These are phyloP conservation scores for Halophytophthora batemanensis DNA, from an alignment of 352 stramenopile genomes.

Conservation along the genomic window DNA sequence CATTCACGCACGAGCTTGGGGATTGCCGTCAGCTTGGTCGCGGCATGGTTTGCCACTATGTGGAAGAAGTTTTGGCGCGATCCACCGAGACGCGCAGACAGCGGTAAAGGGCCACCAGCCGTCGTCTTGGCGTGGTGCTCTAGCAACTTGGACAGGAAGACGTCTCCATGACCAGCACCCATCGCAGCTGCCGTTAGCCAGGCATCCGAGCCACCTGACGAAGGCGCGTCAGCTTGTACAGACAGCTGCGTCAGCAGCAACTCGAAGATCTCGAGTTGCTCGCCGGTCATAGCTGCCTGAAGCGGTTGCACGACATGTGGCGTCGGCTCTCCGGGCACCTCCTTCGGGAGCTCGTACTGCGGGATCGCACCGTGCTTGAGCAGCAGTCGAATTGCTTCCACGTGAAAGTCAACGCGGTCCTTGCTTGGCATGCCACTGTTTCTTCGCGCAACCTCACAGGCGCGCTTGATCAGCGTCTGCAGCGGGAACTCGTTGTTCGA, in stretches of 20 bases:
- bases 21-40: slow-evolving; percentile 15
- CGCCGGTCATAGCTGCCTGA: slow-evolving; percentile 51
- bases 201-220: slow-evolving; percentile 44
- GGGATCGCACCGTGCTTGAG: slow-evolving; percentile 43
- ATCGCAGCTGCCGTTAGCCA: slow-evolving; percentile 55
- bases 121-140: slow-evolving; percentile 34
- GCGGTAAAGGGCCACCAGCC: slow-evolving; percentile 28
- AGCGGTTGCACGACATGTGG: slow-evolving; percentile 40
- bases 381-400: slow-evolving; percentile 46
- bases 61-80: slow-evolving; percentile 63
- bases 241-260: slow-evolving; percentile 44
- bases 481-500: slow-evolving; percentile 60
- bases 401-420: slow-evolving; percentile 35
- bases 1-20: slow-evolving; percentile 37
- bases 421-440: slow-evolving; percentile 8
- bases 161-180: slow-evolving; percentile 27
- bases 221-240: slow-evolving; percentile 31
- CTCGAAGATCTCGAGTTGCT: slow-evolving; percentile 42
- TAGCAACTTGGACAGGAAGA: slow-evolving; percentile 50
- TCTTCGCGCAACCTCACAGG: slow-evolving; percentile 25
- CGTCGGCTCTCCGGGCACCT: slow-evolving; percentile 9
- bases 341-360: slow-evolving; percentile 41
- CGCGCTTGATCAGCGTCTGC: slow-evolving; percentile 44
- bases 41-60: slow-evolving; percentile 32
- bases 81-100: slow-evolving; percentile 19